These are phyloP conservation scores for Meyerozyma sp. DNA, from an alignment of 1,139 yeast genomes.

Conservation along the genomic window DNA sequence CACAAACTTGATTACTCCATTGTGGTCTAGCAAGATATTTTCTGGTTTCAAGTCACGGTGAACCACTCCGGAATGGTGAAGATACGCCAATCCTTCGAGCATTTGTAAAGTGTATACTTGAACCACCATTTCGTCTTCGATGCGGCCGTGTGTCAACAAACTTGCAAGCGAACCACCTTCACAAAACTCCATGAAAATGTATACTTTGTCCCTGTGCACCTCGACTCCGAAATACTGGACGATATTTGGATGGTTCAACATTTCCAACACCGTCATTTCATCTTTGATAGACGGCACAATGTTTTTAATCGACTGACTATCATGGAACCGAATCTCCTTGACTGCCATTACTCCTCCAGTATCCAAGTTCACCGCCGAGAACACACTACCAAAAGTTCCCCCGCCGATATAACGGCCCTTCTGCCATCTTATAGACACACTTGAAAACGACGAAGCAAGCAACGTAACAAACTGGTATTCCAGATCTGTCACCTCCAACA, in stretches of 20 bases:
- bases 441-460: constrained; percentile 84
- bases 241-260: constrained; percentile 91
- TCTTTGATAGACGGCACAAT: constrained; percentile 87
- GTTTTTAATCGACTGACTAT: constrained; percentile 77
- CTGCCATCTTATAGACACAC: constrained; percentile 95
- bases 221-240: constrained; percentile 97
- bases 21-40: constrained; percentile 82
- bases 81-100: constrained; percentile 91
- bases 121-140: constrained; percentile 91
- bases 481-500: constrained; percentile 78
- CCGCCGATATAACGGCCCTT: constrained; percentile 93
- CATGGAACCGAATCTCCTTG: constrained; percentile 89
- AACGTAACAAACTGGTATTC: constrained; percentile 85
- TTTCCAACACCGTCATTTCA: constrained; percentile 94
- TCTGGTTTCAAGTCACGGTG: constrained; percentile 97
- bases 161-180: constrained; percentile 93
- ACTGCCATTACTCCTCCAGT: constrained; percentile 98
- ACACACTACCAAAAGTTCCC: constrained; percentile 94
- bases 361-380: constrained; percentile 85
- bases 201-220: constrained; percentile 92
- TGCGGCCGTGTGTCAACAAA: constrained; percentile 75
- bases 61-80: constrained; percentile 93
- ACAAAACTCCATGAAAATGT: constrained; percentile 95
- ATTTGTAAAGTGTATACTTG: constrained; percentile 89
- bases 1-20: constrained; percentile 90